Percentiles rank a stretch among this genome's conserved stretches.
Evolutionary conservation across 2,329 filamentous ascomycete genomes (phyloP).

Genomic region (Magnaporthiopsis rhizophila): DNA sequence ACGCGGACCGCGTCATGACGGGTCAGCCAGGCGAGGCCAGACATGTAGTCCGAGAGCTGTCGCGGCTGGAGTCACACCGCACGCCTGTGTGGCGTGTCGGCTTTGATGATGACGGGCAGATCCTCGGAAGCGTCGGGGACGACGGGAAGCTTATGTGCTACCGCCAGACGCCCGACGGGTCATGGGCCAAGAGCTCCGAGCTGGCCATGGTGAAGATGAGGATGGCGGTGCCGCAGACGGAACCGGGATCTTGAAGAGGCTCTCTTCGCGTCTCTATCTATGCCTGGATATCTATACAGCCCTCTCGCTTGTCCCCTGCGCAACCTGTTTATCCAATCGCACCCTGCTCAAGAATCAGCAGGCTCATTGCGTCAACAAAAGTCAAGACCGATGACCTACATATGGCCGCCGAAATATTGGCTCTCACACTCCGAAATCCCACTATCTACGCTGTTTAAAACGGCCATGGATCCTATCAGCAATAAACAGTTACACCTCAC

Average conservation of each 20-base stretch:
- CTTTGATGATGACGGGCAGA: conserved; percentile 61
- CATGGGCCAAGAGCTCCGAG: conserved; percentile 54
- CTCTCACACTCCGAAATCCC: too few species aligned
- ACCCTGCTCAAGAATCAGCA: background rate
- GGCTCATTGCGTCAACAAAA: background rate
- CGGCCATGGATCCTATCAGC: too few species aligned
- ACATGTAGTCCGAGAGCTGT: conserved; percentile 56
- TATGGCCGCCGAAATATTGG: background rate
- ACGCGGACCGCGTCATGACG: conserved; percentile 42
- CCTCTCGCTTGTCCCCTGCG: background rate
- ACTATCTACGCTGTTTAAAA: too few species aligned
- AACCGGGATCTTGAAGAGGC: background rate
- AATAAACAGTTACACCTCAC: too few species aligned
- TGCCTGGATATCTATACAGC: background rate
- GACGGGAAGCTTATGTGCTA: conserved; percentile 61
- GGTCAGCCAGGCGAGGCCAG: conserved; percentile 57
- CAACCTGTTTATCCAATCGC: background rate
- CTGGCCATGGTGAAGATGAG: conserved; percentile 48
- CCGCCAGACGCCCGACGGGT: conserved; percentile 48
- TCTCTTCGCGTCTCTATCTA: background rate
- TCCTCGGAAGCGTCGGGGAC: conserved; percentile 68
- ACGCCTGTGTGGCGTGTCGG: conserved; percentile 69
- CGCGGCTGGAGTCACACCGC: conserved; percentile 57
- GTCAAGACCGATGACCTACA: background rate
- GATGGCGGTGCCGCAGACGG: conserved; percentile 33